Conservation (phyloP, 345 rosid species). For the Syzygium jambos region DNA sequence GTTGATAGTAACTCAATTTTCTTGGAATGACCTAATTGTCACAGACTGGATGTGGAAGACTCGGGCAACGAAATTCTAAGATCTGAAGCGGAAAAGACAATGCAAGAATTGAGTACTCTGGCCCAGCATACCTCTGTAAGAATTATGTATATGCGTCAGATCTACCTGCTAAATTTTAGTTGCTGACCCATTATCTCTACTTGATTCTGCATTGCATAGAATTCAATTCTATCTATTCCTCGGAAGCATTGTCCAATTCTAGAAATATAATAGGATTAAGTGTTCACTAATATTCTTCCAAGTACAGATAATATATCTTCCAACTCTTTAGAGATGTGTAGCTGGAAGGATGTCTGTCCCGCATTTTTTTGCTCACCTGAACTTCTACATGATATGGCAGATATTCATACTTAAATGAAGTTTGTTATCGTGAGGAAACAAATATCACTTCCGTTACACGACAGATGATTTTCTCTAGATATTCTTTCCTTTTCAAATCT, state of each 20-base stretch:
- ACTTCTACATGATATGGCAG: background rate
- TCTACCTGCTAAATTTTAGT: background rate
- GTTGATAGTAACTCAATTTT: conserved; percentile 3
- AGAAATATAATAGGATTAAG: background rate
- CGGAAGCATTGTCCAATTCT: background rate
- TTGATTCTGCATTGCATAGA: background rate
- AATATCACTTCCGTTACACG: background rate
- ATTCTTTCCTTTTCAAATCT: background rate
- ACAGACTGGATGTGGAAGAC: conserved; percentile 60
- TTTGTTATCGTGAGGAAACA: background rate
- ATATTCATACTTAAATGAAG: background rate
- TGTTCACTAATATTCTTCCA: background rate
- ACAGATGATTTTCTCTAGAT: background rate
- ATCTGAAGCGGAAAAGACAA: conserved; percentile 55
- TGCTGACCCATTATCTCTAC: background rate
- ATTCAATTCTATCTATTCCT: background rate
- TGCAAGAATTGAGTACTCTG: conserved; percentile 60
- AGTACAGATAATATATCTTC: background rate
- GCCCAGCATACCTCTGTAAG: conserved; percentile 84
- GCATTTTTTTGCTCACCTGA: background rate
- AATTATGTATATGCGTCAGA: background rate
- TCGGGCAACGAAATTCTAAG: conserved; percentile 21
- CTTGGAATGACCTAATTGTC: conserved; percentile 10
- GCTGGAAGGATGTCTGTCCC: background rate
- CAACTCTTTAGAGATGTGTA: background rate